A percentile compares a stretch with the other conserved stretches of the same genome.
phyloP scores from a whole-genome alignment of 257 asterid species.

The Scutellaria minor region DNA sequence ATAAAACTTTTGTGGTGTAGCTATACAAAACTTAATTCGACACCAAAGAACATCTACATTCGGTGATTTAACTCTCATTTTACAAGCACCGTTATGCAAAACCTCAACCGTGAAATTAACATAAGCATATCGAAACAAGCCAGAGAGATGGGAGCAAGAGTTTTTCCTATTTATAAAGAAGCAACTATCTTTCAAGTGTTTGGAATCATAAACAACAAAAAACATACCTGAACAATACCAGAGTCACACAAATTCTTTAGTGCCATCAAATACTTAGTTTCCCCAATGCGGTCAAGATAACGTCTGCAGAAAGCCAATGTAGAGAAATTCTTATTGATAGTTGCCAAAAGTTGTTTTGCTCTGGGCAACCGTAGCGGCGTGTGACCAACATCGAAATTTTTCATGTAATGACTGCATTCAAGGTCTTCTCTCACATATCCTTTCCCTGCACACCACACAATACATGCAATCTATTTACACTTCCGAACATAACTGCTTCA shows the following conservation, averaged over 20 bases:
- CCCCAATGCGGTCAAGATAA: slow-evolving; percentile 91
- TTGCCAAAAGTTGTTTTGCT: slow-evolving; percentile 86
- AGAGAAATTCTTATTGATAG: slow-evolving; percentile 89
- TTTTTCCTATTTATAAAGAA: slow-evolving; percentile 6
- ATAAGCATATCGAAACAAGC: background rate
- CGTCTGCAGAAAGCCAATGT: slow-evolving; percentile 98
- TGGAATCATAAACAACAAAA: background rate
- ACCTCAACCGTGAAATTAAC: background rate
- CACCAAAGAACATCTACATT: too few species aligned
- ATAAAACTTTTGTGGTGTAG: too few species aligned
- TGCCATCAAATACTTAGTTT: slow-evolving; percentile 93
- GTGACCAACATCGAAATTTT: slow-evolving; percentile 93
- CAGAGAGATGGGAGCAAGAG: too few species aligned
- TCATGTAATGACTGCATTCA: slow-evolving; percentile 99
- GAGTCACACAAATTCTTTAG: slow-evolving; percentile 92
- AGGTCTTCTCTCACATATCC: slow-evolving; percentile 96
- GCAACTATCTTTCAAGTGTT: background rate
- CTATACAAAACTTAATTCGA: too few species aligned
- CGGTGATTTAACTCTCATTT: background rate
- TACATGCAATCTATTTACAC: slow-evolving; percentile 7
- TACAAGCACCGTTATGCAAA: background rate
- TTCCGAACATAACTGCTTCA: slow-evolving; percentile 25
- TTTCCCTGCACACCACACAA: slow-evolving; percentile 61
- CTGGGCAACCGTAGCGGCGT: slow-evolving; percentile 87
- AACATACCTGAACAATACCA: slow-evolving; percentile 86